A percentile compares a stretch with the other conserved stretches of the same genome.
Conservation (phyloP, 148 eudicot genomes). For the Chenopodium quinoa region DNA sequence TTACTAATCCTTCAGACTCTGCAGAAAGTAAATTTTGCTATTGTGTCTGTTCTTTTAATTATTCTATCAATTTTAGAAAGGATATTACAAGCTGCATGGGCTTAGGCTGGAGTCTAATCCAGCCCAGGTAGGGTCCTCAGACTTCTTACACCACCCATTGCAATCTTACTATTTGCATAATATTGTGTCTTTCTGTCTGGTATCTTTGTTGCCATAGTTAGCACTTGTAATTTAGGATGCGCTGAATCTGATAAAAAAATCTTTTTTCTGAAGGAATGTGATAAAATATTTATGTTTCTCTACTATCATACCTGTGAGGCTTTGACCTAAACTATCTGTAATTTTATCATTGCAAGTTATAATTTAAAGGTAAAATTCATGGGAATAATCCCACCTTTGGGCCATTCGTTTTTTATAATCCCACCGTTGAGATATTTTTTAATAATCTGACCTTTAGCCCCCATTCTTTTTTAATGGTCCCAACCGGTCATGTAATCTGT, state of each 20-base stretch:
- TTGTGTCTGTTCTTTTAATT: not conserved
- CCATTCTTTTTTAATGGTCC: too few relatives aligned
- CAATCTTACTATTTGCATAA: not conserved
- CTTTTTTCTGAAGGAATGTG: too few relatives aligned
- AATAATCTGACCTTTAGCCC: too few relatives aligned
- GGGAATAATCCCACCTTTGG: too few relatives aligned
- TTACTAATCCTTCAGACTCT: conserved; percentile 29
- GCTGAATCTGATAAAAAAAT: not conserved
- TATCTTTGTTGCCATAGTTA: not conserved
- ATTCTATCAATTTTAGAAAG: not conserved
- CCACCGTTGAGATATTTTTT: too few relatives aligned
- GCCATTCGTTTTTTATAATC: too few relatives aligned
- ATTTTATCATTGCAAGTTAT: not conserved
- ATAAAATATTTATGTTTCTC: not conserved
- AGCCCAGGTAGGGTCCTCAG: too few relatives aligned
- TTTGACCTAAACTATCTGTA: not conserved
- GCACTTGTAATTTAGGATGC: not conserved
- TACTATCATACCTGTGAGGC: too few relatives aligned
- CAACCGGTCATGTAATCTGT: too few relatives aligned
- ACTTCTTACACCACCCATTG: not conserved
- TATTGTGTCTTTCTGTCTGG: not conserved
- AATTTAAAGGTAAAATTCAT: too few relatives aligned
- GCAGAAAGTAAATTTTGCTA: conserved; percentile 26
- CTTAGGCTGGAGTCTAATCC: not conserved
- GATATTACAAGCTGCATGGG: not conserved